Percentiles rank a stretch among this genome's conserved stretches.
Conservation (phyloP, 2,329 filamentous ascomycete species). For the Epichloe glyceriae region DNA sequence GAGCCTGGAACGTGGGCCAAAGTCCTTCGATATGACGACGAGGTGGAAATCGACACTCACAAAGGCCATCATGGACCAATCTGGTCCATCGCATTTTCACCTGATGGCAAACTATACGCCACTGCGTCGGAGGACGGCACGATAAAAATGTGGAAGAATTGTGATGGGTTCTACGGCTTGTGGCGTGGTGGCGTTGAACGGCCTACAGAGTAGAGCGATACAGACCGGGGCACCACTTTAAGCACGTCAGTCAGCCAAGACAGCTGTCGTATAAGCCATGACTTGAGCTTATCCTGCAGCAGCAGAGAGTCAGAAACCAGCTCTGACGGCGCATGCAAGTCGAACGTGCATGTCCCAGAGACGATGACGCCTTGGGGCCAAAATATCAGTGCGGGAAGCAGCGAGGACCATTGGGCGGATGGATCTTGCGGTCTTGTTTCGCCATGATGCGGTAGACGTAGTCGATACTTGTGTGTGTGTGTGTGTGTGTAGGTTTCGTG, state of each 20-base stretch:
- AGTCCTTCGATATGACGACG: slow-evolving; percentile 79
- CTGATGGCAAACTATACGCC: slow-evolving; percentile 90
- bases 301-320: slow-evolving; percentile 6
- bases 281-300: slow-evolving; percentile 8
- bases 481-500: too few relatives aligned
- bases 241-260: slow-evolving; percentile 3
- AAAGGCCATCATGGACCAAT: slow-evolving; percentile 96
- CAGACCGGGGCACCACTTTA: slow-evolving; percentile 9
- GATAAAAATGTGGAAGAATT: slow-evolving; percentile 80
- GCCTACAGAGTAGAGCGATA: slow-evolving; percentile 23
- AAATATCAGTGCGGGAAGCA: not conserved
- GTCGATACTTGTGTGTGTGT: not conserved
- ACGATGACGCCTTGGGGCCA: not conserved
- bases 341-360: not conserved
- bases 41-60: slow-evolving; percentile 75
- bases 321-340: not conserved
- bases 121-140: slow-evolving; percentile 96
- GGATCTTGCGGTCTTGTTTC: not conserved
- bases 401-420: not conserved
- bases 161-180: slow-evolving; percentile 50
- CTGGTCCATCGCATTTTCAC: slow-evolving; percentile 90
- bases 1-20: slow-evolving; percentile 93
- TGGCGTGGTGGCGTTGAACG: slow-evolving; percentile 41
- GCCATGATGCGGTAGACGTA: not conserved
- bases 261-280: slow-evolving; percentile 4